Conservation (phyloP, 306 rosid genomes). For the Boehmeria nivea region DNA sequence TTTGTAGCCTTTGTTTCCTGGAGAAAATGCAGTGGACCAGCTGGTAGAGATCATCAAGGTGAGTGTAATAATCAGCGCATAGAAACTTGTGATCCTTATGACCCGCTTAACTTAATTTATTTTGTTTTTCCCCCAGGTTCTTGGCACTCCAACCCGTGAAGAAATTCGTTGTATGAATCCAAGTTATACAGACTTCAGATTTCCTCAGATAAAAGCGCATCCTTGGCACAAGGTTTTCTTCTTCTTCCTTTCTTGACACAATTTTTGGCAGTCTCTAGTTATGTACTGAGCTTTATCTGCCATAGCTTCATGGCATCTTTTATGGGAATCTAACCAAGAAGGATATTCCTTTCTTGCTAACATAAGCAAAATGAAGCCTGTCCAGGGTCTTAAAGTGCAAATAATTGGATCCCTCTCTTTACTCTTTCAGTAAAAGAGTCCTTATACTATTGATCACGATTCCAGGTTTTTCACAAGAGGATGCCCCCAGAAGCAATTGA, state of each 20-base stretch:
- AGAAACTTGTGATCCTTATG: conserved; percentile 8
- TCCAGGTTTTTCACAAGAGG: conserved; percentile 84
- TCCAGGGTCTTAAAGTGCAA: neutral
- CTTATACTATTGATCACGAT: neutral
- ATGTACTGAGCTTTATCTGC: no score
- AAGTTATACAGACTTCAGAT: conserved; percentile 78
- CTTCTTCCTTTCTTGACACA: conserved; percentile 15
- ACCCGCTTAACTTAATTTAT: conserved; percentile 5
- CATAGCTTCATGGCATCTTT: neutral
- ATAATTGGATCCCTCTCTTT: neutral
- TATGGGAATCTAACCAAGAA: neutral
- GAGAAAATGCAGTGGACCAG: conserved; percentile 94
- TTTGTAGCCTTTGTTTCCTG: conserved; percentile 92
- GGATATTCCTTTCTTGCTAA: neutral
- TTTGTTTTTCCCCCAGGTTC: conserved; percentile 53
- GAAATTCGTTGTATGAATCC: conserved; percentile 99
- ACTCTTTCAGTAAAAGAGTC: neutral
- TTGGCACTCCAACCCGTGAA: conserved; percentile 97
- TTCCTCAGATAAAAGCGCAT: conserved; percentile 93
- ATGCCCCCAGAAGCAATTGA: conserved; percentile 99
- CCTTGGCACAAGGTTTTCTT: conserved; percentile 93
- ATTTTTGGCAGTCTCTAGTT: no score
- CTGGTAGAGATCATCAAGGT: conserved; percentile 97
- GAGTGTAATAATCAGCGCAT: conserved; percentile 7
- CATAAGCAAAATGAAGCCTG: neutral